Percentiles rank a stretch among this genome's conserved stretches.
phyloP scores from a whole-genome alignment of 805 yeast genomes.

The Blastobotrys attinorum region DNA sequence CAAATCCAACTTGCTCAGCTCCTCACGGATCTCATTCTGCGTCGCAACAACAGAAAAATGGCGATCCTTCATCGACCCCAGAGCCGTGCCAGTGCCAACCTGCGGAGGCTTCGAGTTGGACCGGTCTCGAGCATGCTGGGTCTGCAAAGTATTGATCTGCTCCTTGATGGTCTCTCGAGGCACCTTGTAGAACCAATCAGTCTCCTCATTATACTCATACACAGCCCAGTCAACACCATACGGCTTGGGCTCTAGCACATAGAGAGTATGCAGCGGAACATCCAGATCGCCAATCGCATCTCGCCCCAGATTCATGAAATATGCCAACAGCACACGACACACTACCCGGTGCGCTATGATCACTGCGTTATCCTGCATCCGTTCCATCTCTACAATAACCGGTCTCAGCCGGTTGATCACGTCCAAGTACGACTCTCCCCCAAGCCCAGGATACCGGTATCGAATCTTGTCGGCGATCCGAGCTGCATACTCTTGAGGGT shows the following conservation, averaged over 20 bases:
- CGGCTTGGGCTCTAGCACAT: conserved; percentile 85
- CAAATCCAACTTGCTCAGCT: neutral
- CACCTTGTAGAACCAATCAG: conserved; percentile 71
- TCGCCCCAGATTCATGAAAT: conserved; percentile 71
- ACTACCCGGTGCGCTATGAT: conserved; percentile 88
- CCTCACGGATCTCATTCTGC: neutral
- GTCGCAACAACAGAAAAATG: conserved; percentile 19
- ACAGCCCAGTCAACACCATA: conserved; percentile 92
- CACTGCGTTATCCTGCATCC: conserved; percentile 80
- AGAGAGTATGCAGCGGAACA: conserved; percentile 87
- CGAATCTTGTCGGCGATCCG: conserved; percentile 70
- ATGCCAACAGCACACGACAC: conserved; percentile 77
- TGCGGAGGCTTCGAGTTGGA: conserved; percentile 4
- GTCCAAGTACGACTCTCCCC: conserved; percentile 93
- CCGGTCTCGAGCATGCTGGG: neutral
- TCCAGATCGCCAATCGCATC: conserved; percentile 83
- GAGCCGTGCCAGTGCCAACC: conserved; percentile 2
- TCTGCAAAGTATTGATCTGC: conserved; percentile 5
- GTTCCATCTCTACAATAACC: conserved; percentile 83
- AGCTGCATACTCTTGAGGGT: conserved; percentile 72
- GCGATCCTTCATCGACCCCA: conserved; percentile 16
- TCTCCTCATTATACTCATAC: conserved; percentile 74
- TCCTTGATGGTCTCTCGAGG: conserved; percentile 25
- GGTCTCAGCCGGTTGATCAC: conserved; percentile 87
- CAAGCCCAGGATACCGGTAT: conserved; percentile 93